These are phyloP conservation scores for Laguncularia racemosa DNA, from an alignment of 345 rosid genomes.

Conservation along the genomic window DNA sequence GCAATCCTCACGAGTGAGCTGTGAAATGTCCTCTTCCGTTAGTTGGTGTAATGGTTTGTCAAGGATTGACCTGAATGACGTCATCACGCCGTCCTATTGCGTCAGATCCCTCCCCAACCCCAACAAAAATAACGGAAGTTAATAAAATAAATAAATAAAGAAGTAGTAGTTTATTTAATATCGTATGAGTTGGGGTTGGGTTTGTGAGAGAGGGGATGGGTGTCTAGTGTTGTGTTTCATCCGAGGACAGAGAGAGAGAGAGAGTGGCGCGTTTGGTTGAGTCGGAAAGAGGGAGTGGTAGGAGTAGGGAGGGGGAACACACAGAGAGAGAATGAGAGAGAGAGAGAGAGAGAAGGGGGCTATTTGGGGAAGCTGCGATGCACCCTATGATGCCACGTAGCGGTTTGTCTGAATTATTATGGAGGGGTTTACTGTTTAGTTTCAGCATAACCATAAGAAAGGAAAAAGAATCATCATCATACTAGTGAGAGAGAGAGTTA, in stretches of 20 bases:
- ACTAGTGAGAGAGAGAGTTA: no score
- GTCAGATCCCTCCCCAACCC: conserved; percentile 14
- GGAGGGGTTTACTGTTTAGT: conserved; percentile 4
- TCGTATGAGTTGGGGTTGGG: not conserved
- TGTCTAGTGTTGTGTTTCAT: not conserved
- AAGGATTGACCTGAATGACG: conserved; percentile 61
- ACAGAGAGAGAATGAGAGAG: not conserved
- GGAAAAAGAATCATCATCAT: no score
- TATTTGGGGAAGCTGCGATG: conserved; percentile 23
- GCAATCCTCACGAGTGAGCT: conserved; percentile 95
- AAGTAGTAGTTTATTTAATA: no score
- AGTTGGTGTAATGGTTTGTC: conserved; percentile 71
- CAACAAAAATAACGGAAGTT: not conserved
- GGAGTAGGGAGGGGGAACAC: not conserved
- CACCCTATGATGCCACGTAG: conserved; percentile 92
- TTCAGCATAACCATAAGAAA: not conserved
- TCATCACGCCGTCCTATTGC: conserved; percentile 31
- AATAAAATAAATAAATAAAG: not conserved
- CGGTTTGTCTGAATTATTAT: conserved; percentile 10
- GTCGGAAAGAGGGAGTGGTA: conserved; percentile 7
- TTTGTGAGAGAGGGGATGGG: not conserved
- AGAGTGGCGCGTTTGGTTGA: conserved; percentile 6
- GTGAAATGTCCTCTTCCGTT: conserved; percentile 95
- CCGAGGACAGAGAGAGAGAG: conserved; percentile 10
- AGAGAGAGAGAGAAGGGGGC: conserved; percentile 11